These are phyloP conservation scores for Penicillium riverlandense DNA, from an alignment of 495 filamentous ascomycete genomes.

Conservation along the genomic window DNA sequence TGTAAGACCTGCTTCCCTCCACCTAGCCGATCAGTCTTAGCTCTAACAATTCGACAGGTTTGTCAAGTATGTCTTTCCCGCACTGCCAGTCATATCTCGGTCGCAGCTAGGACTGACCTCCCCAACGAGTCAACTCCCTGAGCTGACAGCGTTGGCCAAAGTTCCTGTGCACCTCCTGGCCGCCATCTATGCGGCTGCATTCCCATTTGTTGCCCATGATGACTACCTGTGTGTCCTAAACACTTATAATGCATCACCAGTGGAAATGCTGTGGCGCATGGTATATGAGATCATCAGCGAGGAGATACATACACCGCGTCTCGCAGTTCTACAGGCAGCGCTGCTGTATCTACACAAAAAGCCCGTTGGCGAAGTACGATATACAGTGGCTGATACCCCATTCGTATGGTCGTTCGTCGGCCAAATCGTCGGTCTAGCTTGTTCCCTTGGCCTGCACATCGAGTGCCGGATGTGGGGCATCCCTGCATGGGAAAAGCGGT, in stretches of 20 bases:
- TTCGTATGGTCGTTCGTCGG: conserved; percentile 33
- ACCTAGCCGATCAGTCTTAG: too few species aligned
- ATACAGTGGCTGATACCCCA: conserved; percentile 20
- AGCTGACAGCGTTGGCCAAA: conserved; percentile 9
- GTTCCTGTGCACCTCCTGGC: conserved; percentile 26
- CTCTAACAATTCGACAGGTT: conserved; percentile 12
- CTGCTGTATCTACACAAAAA: conserved; percentile 25
- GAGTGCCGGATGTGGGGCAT: conserved; percentile 87
- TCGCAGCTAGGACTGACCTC: conserved; percentile 19
- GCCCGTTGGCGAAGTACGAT: conserved; percentile 12
- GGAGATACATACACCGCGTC: conserved; percentile 28
- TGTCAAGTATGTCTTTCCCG: conserved; percentile 24
- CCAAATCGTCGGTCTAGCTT: conserved; percentile 24
- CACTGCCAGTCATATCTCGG: conserved; percentile 23
- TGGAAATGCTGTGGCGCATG: conserved; percentile 24
- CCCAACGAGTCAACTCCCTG: conserved; percentile 10
- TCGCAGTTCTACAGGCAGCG: conserved; percentile 27
- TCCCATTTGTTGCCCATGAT: conserved; percentile 26
- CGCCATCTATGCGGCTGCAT: conserved; percentile 28
- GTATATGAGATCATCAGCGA: conserved; percentile 24
- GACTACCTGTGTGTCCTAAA: conserved; percentile 23
- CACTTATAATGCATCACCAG: conserved; percentile 21
- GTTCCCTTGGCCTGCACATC: conserved; percentile 67
- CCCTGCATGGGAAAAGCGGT: conserved; percentile 75
- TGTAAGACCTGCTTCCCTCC: conserved; percentile 11